These are phyloP conservation scores for Candida sojae DNA, from an alignment of 1,139 yeast species.

Conservation along the genomic window DNA sequence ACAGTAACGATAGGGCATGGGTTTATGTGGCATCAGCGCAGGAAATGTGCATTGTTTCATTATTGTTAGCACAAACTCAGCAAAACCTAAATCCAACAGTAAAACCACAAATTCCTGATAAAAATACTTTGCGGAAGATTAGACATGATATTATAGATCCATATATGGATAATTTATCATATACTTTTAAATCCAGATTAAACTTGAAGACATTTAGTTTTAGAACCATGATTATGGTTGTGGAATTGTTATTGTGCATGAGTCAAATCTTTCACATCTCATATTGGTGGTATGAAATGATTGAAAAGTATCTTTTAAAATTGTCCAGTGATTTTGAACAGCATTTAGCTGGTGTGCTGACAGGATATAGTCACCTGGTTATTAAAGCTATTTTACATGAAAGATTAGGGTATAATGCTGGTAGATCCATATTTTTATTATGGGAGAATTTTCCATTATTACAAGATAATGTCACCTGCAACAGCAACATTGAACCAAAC, in stretches of 20 bases:
- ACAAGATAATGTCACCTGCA: slow-evolving; percentile 13
- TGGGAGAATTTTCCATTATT: slow-evolving; percentile 17
- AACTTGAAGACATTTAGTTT: slow-evolving; percentile 63
- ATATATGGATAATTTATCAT: slow-evolving; percentile 59
- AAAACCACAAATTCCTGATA: slow-evolving; percentile 25
- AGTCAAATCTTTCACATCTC: slow-evolving; percentile 37
- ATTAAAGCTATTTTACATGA: slow-evolving; percentile 46
- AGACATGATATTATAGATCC: slow-evolving; percentile 67
- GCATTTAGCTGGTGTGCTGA: slow-evolving; percentile 26
- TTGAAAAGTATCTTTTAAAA: slow-evolving; percentile 46
- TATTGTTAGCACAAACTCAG: slow-evolving; percentile 66
- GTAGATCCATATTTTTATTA: slow-evolving; percentile 26
- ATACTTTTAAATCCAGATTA: slow-evolving; percentile 58
- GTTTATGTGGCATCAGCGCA: slow-evolving; percentile 79
- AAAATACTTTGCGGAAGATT: slow-evolving; percentile 58
- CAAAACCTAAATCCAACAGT: slow-evolving; percentile 15
- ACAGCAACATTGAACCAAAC: background rate
- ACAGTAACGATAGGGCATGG: slow-evolving; percentile 80
- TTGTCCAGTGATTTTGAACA: slow-evolving; percentile 40
- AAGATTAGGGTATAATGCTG: slow-evolving; percentile 41
- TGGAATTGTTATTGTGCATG: slow-evolving; percentile 57
- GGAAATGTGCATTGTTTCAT: slow-evolving; percentile 81
- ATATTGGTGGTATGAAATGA: slow-evolving; percentile 52
- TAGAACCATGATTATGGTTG: slow-evolving; percentile 43
- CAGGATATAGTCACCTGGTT: slow-evolving; percentile 4